Percentiles rank a stretch among this genome's conserved stretches.
Evolutionary conservation across 768 basidiomycete species (phyloP).

Genomic region (Pleurotus eryngii): DNA sequence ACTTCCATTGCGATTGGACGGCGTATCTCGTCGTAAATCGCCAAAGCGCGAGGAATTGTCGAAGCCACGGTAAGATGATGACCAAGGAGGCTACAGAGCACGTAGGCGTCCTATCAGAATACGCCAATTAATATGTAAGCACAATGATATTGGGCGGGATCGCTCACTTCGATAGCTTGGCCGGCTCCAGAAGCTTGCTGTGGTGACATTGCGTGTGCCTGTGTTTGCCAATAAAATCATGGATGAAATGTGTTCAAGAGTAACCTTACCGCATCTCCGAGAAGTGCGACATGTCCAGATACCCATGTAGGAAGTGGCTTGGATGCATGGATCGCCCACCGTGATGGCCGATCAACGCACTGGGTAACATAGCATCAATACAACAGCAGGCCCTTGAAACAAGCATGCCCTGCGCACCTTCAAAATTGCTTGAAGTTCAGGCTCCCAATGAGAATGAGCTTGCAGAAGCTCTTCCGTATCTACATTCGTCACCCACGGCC

Average conservation of each 20-base stretch:
- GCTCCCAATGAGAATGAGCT: conserved; percentile 41
- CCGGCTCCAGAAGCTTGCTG: conserved; percentile 47
- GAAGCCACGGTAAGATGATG: conserved; percentile 20
- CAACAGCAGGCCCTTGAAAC: no score
- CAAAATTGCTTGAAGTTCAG: conserved; percentile 40
- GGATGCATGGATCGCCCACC: conserved; percentile 39
- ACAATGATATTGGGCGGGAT: background rate
- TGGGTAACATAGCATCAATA: conserved; percentile 7
- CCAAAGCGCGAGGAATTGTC: conserved; percentile 26
- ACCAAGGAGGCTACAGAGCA: conserved; percentile 41
- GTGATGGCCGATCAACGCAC: conserved; percentile 31
- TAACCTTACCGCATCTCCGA: conserved; percentile 41
- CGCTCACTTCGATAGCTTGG: conserved; percentile 46
- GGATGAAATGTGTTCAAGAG: background rate
- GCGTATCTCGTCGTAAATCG: conserved; percentile 34
- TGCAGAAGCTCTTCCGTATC: conserved; percentile 34
- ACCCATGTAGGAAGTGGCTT: conserved; percentile 34
- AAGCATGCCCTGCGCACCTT: conserved; percentile 24
- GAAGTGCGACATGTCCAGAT: conserved; percentile 33
- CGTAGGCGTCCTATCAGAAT: conserved; percentile 37
- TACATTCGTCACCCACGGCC: conserved; percentile 34
- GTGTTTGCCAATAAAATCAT: background rate
- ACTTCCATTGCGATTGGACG: conserved; percentile 32
- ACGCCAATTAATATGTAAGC: background rate
- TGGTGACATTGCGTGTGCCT: conserved; percentile 47